Evolutionary conservation across 345 rosid species (phyloP), one percentile per base, ranked within the genome.

Genomic region (Erysimum cheiranthoides): DNA sequence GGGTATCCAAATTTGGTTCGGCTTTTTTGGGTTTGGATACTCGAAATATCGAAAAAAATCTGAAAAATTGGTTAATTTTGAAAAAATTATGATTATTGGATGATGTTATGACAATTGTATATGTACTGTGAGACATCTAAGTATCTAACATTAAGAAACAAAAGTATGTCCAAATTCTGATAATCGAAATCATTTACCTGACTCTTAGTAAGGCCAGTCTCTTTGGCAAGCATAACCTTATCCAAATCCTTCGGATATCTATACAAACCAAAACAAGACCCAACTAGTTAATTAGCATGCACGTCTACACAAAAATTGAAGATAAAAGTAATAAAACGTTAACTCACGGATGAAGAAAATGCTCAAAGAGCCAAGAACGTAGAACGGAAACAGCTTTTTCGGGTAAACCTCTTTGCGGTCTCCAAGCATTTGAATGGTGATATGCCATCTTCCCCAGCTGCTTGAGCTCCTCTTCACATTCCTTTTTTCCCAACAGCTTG

Each of bases 191-290:
- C 16, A 62, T 68, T 58, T 77, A 85, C 97, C 87, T 91, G 97
- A 76, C 90, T 84, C 80, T 93, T 82, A 43, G 97, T 86, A 52
- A 91, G 90, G 32, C 93, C 95, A 10, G 95, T 89, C 82, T 89
- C 90, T 79, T 88, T 91, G 8, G 97, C 97, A 30, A 91, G 91
- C 87, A 85, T 73, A 38, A 77, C 85, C 82, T 91, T 91, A 62
- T 91, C 97, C 30, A 89, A 82, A 82, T 91, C 97, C 78, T 84
- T 89, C 6, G 97, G 97, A 74, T 89, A 91, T 40, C 97, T 91
- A 78, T 11, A 67, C n/a, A 76, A 76, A 28, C 63, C 62, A 49
- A 69, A 69, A 28, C 34, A 60, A 50, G 51, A 12, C 56, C 14
- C 9, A 60, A 59, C n/a, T 17, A 47, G 12, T 11, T 66, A 2